Conservation (phyloP, 257 asterid genomes). For the Prunella vulgaris region DNA sequence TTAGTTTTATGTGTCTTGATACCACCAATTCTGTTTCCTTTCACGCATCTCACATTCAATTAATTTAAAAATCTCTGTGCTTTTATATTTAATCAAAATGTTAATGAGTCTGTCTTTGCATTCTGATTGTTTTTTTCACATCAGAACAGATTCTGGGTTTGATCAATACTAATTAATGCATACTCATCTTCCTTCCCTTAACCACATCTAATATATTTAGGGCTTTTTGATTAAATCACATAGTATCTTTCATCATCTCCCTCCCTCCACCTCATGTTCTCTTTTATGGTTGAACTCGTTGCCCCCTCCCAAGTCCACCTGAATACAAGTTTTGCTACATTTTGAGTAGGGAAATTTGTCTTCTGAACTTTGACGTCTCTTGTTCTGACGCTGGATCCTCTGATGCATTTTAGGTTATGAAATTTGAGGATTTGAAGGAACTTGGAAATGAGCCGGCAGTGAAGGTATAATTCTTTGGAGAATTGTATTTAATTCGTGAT, state of each 20-base stretch:
- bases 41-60: background rate
- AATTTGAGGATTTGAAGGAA: constrained; percentile 92
- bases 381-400: constrained; percentile 16
- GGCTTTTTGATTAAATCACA: background rate
- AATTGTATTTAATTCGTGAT: background rate
- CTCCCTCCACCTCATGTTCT: background rate
- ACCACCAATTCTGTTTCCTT: background rate
- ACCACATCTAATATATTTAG: background rate
- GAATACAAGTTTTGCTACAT: background rate
- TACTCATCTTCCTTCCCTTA: background rate
- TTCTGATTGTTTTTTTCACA: background rate
- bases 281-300: background rate
- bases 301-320: background rate
- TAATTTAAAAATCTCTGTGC: background rate
- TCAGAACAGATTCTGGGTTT: background rate
- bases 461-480: constrained; percentile 46
- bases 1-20: background rate
- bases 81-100: background rate
- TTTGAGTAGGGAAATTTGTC: background rate
- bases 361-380: background rate
- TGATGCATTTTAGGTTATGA: constrained; percentile 70
- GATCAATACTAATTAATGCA: background rate
- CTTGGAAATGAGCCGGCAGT: constrained; percentile 87
- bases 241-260: background rate
- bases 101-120: background rate